A percentile compares a stretch with the other conserved stretches of the same genome.
These are phyloP conservation scores for Cladophialophora immunda DNA, from an alignment of 2,329 filamentous ascomycete species.

Conservation along the genomic window DNA sequence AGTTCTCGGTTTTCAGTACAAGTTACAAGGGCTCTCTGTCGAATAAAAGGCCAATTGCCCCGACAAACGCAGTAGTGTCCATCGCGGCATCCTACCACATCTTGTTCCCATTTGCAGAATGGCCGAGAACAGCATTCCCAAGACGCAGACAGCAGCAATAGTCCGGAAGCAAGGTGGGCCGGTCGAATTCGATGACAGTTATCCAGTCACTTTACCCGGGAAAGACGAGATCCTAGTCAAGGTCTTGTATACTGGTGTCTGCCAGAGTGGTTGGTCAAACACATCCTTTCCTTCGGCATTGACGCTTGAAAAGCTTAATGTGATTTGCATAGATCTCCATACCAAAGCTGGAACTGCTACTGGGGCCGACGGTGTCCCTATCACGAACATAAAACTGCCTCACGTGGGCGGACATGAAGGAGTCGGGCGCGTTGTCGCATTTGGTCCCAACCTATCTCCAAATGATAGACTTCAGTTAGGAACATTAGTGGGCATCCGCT, in stretches of 20 bases:
- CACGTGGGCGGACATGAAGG: slow-evolving; percentile 59
- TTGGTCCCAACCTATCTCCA: slow-evolving; percentile 45
- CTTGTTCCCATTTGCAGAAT: slow-evolving; percentile 17
- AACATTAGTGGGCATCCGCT: slow-evolving; percentile 54
- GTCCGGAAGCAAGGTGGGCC: slow-evolving; percentile 52
- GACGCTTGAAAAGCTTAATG: neutral
- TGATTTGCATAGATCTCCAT: slow-evolving; percentile 47
- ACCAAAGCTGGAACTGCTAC: slow-evolving; percentile 52
- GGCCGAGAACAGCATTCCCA: slow-evolving; percentile 29
- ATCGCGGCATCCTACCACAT: neutral
- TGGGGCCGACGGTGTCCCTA: slow-evolving; percentile 51
- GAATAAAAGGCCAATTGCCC: neutral
- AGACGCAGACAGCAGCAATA: slow-evolving; percentile 51
- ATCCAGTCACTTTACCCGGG: slow-evolving; percentile 52
- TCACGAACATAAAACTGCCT: slow-evolving; percentile 55
- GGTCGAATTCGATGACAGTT: slow-evolving; percentile 52
- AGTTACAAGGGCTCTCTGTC: neutral
- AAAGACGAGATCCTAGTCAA: slow-evolving; percentile 56
- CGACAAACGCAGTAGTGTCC: neutral
- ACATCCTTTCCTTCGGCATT: neutral
- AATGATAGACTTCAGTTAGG: slow-evolving; percentile 49
- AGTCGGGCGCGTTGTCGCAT: slow-evolving; percentile 51
- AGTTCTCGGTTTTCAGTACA: neutral
- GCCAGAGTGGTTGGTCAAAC: slow-evolving; percentile 51
- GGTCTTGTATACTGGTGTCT: slow-evolving; percentile 56